A percentile compares a stretch with the other conserved stretches of the same genome.
Conservation (phyloP, 2,329 filamentous ascomycete species). For the Clonostachys rosea region DNA sequence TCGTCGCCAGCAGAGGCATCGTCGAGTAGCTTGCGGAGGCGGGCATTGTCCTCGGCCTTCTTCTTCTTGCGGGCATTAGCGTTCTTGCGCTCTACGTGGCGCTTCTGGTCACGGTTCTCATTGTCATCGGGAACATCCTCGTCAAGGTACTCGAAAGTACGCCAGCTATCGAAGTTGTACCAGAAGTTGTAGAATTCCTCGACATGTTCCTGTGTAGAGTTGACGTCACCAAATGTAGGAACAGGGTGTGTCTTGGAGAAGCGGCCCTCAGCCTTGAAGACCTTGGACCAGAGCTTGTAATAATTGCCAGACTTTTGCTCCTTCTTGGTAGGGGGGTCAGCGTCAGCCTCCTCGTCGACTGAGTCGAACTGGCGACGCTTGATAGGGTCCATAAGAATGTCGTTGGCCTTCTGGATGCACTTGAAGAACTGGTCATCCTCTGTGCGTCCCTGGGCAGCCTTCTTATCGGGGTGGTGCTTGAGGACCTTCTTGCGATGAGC, state of each 20-base stretch:
- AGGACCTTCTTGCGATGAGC: conserved; percentile 99
- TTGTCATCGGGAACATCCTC: conserved; percentile 99
- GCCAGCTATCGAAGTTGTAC: conserved; percentile 99
- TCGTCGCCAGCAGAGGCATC: conserved; percentile 81
- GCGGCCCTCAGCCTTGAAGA: conserved; percentile 87
- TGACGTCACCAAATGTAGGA: conserved; percentile 77
- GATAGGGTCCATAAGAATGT: conserved; percentile 85
- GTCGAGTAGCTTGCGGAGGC: conserved; percentile 85
- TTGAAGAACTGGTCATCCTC: conserved; percentile 99
- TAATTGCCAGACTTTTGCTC: conserved; percentile 80
- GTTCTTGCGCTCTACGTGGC: conserved; percentile 98
- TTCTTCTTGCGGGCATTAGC: conserved; percentile 97
- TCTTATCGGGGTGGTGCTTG: conserved; percentile 98
- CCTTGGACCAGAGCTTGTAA: conserved; percentile 89
- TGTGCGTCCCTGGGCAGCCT: conserved; percentile 79
- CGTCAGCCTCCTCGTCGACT: conserved; percentile 88
- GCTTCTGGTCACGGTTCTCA: conserved; percentile 98
- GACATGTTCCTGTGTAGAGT: conserved; percentile 83
- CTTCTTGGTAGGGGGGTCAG: conserved; percentile 92
- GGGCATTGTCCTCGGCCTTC: conserved; percentile 95
- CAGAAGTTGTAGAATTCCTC: conserved; percentile 99
- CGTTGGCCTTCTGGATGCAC: conserved; percentile 98
- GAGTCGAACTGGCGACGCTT: conserved; percentile 96
- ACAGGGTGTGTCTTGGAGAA: conserved; percentile 92
- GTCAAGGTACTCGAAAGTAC: conserved; percentile 95